A percentile compares a stretch with the other conserved stretches of the same genome.
Conservation (phyloP, 2,329 filamentous ascomycete species). For the Neofusicoccum umdonicola region DNA sequence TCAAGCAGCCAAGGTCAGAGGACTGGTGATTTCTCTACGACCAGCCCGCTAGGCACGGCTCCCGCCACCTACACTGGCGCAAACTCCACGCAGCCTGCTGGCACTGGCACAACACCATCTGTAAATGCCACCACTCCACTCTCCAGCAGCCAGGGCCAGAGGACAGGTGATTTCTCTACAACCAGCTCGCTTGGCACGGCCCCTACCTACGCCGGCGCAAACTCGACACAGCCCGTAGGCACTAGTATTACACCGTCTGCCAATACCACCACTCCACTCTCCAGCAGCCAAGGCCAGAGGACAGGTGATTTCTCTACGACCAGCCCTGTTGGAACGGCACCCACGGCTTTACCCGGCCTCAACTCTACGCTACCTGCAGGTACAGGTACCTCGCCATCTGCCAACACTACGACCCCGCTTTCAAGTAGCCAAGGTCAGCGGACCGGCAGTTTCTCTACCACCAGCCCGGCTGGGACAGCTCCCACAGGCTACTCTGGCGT, state of each 20-base stretch:
- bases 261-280: neutral
- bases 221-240: no score
- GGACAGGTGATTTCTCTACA: constrained; percentile 5
- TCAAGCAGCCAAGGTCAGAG: neutral
- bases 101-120: no score
- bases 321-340: neutral
- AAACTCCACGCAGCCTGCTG: no score
- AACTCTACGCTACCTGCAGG: constrained; percentile 11
- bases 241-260: no score
- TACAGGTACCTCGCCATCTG: neutral
- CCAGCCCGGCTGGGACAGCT: neutral
- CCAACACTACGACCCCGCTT: neutral
- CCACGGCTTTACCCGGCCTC: neutral
- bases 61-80: no score
- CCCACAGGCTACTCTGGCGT: neutral
- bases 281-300: neutral
- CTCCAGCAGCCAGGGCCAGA: neutral
- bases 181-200: neutral
- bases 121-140: neutral
- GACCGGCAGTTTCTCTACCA: neutral
- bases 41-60: neutral
- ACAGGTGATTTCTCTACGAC: neutral
- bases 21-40: constrained; percentile 3
- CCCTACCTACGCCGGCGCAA: no score
- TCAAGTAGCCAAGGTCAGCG: neutral